A percentile compares a stretch with the other conserved stretches of the same genome.
Evolutionary conservation across 352 stramenopile species (phyloP).

Genomic region (Globisporangium cylindrosporum): DNA sequence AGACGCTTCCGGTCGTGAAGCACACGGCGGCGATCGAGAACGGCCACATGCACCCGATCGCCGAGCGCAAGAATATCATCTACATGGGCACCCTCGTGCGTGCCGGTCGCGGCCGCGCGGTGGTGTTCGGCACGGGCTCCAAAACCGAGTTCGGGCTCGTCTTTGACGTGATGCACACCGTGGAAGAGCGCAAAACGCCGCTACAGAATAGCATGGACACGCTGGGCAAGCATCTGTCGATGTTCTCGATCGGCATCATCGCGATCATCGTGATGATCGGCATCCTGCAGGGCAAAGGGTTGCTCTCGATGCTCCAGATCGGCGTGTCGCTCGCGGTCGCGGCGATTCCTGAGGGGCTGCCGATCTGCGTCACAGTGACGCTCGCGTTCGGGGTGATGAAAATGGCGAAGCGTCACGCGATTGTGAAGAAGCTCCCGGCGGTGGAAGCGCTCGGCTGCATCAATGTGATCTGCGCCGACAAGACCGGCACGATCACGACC

Average conservation of each 20-base stretch:
- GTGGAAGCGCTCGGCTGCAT: constrained; percentile 88
- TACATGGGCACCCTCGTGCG: constrained; percentile 97
- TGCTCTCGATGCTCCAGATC: constrained; percentile 96
- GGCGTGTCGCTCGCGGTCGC: constrained; percentile 87
- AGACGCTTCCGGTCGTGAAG: constrained; percentile 86
- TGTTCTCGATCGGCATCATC: constrained; percentile 93
- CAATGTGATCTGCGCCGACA: constrained; percentile 92
- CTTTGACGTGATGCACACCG: constrained; percentile 92
- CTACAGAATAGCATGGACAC: constrained; percentile 96
- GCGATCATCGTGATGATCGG: constrained; percentile 93
- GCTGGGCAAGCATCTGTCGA: constrained; percentile 93
- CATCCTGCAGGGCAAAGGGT: constrained; percentile 87
- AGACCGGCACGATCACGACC: constrained; percentile 94
- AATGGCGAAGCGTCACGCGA: constrained; percentile 83
- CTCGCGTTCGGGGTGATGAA: constrained; percentile 82
- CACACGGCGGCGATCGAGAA: constrained; percentile 59
- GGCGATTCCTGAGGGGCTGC: constrained; percentile 76
- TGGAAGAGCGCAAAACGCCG: constrained; percentile 93
- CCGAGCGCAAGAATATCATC: constrained; percentile 89
- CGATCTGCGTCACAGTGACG: constrained; percentile 82
- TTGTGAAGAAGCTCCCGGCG: constrained; percentile 87
- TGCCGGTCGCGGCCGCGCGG: constrained; percentile 86
- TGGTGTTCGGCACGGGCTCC: constrained; percentile 94
- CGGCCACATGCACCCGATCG: constrained; percentile 65
- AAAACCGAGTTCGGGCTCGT: constrained; percentile 96